Evolutionary conservation across 495 filamentous ascomycete species (phyloP), one percentile per base, ranked within the genome.

Genomic region (Gamarada debralockiae): DNA sequence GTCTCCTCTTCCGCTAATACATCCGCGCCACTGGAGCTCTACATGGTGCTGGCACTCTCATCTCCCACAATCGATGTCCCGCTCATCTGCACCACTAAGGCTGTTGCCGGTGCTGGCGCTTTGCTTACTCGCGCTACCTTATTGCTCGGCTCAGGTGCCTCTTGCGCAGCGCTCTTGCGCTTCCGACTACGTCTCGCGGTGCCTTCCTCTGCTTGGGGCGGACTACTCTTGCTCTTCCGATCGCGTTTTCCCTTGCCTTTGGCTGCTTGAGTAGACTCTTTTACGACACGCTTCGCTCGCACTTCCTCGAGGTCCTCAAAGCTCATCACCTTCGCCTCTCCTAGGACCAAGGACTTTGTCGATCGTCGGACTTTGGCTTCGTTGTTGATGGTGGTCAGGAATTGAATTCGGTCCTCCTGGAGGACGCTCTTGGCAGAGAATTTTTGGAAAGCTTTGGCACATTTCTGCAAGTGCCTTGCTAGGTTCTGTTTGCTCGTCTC

Each of bases 281-380:
- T 57, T 66, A 39, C 40, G 21, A 33, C 31, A 45, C 62, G 64
- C 52, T 65, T 64, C 49, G 56, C 62, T 60, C 66, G 61, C 62
- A 58, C 65, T 55, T 62, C 50, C 51, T 65, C 58, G 36, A 70
- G 56, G 55, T 70, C 63, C 57, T 70, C 57, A 61, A 61, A 69
- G 59, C 61, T 69, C 60, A 68, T 68, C 0, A 67, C 66, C 56
- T 65, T 69, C 39, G 56, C 63, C 50, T 52, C 31, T 33, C 21
- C 49, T 27, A 52, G 49, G 12, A 44, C 39, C 25, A 43, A 52
- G 12, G 38, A 59, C 41, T 57, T 58, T 48, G 56, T 68, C 22
- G 63, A 65, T 64, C 64, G 53, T 50, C 61, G 51, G 39, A 48
- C 51, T 22, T 54, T 54, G 23, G 51, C 51, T 48, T 54, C 24